Evolutionary conservation across 2,329 filamentous ascomycete genomes (phyloP).

Genomic region (Neurospora crassa): DNA sequence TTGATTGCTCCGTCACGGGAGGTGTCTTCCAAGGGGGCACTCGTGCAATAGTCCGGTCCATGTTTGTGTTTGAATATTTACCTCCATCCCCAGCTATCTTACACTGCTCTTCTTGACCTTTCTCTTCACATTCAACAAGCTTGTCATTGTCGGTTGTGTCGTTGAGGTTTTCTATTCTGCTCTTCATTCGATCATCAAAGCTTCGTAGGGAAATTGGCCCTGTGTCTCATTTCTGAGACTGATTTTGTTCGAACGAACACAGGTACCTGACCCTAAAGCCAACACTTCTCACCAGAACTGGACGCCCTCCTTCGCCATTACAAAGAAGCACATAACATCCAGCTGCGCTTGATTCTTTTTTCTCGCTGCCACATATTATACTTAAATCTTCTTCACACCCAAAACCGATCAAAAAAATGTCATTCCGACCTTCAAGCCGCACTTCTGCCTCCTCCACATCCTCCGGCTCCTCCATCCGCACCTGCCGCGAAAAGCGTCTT

Average conservation of each 20-base stretch:
- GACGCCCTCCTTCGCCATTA: neutral
- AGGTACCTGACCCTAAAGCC: neutral
- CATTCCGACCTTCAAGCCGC: neutral
- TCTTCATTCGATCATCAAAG: neutral
- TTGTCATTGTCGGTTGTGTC: neutral
- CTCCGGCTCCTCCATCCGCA: slow-evolving; percentile 5
- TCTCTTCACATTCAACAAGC: neutral
- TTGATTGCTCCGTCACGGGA: neutral
- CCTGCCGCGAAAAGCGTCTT: slow-evolving; percentile 8
- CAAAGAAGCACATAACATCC: neutral
- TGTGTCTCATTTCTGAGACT: neutral
- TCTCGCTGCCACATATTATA: neutral
- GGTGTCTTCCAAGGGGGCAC: neutral
- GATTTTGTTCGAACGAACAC: neutral
- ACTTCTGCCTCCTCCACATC: neutral
- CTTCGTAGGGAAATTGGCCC: neutral
- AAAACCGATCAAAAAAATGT: neutral
- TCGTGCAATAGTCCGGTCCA: neutral
- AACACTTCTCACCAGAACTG: neutral
- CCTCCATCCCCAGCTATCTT: neutral
- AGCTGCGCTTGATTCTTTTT: neutral
- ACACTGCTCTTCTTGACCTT: neutral
- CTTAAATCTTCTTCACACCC: neutral
- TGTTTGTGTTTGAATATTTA: neutral
- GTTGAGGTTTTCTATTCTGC: neutral